Conservation (phyloP, 148 eudicot species). For the Hydrangea macrophylla region DNA sequence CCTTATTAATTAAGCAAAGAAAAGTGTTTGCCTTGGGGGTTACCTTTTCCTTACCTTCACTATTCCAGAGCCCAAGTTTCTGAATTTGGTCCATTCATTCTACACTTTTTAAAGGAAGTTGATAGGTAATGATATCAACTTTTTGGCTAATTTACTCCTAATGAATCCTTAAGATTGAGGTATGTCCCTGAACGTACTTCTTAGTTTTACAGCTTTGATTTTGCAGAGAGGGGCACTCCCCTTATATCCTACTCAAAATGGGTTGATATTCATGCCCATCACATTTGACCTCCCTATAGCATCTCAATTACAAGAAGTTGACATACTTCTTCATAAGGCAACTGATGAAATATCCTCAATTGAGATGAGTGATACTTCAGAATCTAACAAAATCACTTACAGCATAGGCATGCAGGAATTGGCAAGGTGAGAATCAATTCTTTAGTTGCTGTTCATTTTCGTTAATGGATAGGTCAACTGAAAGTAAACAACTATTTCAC, state of each 20-base stretch:
- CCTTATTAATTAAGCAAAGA: too few relatives aligned
- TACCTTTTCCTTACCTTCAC: too few relatives aligned
- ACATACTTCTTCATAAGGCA: constrained; percentile 81
- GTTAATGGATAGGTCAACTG: not conserved
- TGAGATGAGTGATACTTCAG: constrained; percentile 53
- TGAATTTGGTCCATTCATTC: not conserved
- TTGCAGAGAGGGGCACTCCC: constrained; percentile 98
- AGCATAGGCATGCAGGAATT: constrained; percentile 68
- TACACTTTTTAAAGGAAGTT: not conserved
- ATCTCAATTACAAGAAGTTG: constrained; percentile 66
- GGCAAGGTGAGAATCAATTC: constrained; percentile 38
- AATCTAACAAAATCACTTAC: constrained; percentile 53
- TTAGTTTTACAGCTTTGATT: constrained; percentile 14
- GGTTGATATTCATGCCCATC: constrained; percentile 79
- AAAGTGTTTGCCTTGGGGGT: too few relatives aligned
- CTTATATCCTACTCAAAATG: constrained; percentile 47
- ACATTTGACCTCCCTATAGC: constrained; percentile 65
- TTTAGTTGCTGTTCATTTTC: not conserved
- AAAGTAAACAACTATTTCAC: not conserved
- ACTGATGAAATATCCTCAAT: constrained; percentile 82
- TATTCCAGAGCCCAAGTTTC: not conserved
- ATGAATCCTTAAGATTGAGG: constrained; percentile 6
- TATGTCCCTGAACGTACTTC: not conserved
- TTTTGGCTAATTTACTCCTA: not conserved
- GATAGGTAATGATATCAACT: too few relatives aligned